phyloP scores from a whole-genome alignment of 1,284 basidiomycete genomes.

The Chondrostereum purpureum region DNA sequence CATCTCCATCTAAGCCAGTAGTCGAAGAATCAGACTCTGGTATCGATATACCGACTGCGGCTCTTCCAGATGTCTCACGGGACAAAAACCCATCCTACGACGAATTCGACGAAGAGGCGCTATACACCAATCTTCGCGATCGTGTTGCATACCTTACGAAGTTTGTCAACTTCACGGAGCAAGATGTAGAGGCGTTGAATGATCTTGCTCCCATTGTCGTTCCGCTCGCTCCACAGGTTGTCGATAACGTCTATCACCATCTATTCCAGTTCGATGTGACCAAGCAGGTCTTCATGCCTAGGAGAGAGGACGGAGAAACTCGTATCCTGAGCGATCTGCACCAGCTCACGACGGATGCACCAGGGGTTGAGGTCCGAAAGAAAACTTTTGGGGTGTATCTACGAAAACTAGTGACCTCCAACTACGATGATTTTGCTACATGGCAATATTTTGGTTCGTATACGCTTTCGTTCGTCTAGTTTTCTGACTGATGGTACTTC shows the following conservation, averaged over 20 bases:
- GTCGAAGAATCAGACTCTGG: too few species aligned
- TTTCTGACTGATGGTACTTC: not conserved
- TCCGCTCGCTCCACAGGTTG: slow-evolving; percentile 1
- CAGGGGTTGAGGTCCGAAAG: slow-evolving; percentile 4
- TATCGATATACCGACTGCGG: too few species aligned
- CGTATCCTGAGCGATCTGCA: slow-evolving; percentile 2
- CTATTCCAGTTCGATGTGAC: slow-evolving; percentile 5
- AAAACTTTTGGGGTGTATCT: slow-evolving; percentile 5
- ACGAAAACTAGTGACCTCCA: slow-evolving; percentile 2
- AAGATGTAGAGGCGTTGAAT: slow-evolving; percentile 1
- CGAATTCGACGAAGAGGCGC: slow-evolving; percentile 3
- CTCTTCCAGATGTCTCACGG: not conserved
- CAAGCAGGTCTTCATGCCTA: slow-evolving; percentile 5
- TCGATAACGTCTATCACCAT: slow-evolving; percentile 6
- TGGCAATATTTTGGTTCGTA: slow-evolving; percentile 5
- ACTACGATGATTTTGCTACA: slow-evolving; percentile 1
- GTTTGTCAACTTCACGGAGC: slow-evolving; percentile 1
- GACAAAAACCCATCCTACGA: slow-evolving; percentile 4
- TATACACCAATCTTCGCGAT: slow-evolving; percentile 1
- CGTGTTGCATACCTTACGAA: slow-evolving; percentile 4
- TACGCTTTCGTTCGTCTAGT: too few species aligned
- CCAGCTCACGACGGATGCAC: slow-evolving; percentile 3
- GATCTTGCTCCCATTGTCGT: slow-evolving; percentile 1
- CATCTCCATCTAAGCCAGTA: too few species aligned
- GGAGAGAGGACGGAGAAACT: not conserved